Conservation (phyloP, 768 basidiomycete genomes). For the Sistotremastrum niveocremeum region DNA sequence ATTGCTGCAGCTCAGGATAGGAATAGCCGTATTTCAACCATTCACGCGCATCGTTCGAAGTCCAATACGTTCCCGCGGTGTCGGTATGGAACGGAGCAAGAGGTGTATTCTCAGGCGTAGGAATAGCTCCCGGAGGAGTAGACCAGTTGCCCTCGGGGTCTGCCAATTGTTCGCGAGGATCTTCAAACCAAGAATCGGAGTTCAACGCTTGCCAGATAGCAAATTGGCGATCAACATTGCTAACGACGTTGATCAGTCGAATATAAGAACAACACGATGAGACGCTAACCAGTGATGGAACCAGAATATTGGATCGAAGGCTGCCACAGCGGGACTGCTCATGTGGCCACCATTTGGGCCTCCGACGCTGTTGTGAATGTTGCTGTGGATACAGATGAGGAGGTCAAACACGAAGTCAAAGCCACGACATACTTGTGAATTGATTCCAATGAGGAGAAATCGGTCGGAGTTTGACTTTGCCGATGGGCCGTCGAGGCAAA, state of each 20-base stretch:
- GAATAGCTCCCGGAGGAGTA: too few species aligned
- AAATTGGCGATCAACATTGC: constrained; percentile 39
- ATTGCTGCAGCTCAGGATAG: constrained; percentile 31
- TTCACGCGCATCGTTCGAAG: constrained; percentile 2
- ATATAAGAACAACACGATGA: too few species aligned
- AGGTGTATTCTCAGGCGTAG: too few species aligned
- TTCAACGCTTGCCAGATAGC: constrained; percentile 39
- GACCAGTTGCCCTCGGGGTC: too few species aligned
- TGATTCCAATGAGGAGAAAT: constrained; percentile 21
- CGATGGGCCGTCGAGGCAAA: too few species aligned
- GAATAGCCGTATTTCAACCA: constrained; percentile 28
- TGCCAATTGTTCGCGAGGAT: too few species aligned
- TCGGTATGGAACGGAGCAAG: too few species aligned
- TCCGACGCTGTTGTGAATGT: constrained; percentile 6
- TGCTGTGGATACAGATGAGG: background rate
- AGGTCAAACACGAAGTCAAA: background rate
- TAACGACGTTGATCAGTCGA: background rate
- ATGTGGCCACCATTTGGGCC: constrained; percentile 30
- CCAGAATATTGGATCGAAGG: constrained; percentile 41
- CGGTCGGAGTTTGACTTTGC: too few species aligned
- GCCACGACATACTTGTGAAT: constrained; percentile 35
- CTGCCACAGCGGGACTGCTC: constrained; percentile 10
- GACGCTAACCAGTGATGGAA: constrained; percentile 25
- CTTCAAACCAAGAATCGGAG: background rate
- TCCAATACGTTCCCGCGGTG: too few species aligned